phyloP scores from a whole-genome alignment of 2,329 filamentous ascomycete species.

The Colletotrichum agaves region DNA sequence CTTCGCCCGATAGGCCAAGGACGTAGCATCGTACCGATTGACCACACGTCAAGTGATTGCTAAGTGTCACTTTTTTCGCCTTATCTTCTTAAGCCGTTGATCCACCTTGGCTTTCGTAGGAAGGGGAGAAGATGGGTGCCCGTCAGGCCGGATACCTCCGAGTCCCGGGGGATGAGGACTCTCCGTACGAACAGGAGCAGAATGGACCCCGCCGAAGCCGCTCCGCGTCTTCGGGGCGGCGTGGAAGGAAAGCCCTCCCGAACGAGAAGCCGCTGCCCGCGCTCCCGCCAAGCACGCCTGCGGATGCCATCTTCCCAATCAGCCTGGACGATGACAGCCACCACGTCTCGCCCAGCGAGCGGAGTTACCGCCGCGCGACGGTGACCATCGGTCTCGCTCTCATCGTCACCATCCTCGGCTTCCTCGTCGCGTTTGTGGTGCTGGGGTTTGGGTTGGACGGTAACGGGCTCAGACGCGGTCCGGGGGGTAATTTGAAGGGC shows the following conservation, averaged over 20 bases:
- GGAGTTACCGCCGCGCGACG: constrained; percentile 20
- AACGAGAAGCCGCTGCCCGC: constrained; percentile 38
- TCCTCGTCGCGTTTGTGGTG: constrained; percentile 50
- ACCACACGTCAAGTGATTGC: neutral
- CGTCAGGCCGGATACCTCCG: constrained; percentile 34
- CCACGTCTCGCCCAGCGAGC: constrained; percentile 6
- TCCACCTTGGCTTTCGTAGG: constrained; percentile 1
- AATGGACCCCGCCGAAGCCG: constrained; percentile 20
- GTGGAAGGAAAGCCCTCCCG: constrained; percentile 35
- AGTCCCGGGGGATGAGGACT: constrained; percentile 31
- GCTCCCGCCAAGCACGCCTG: constrained; percentile 28
- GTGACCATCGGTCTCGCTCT: constrained; percentile 38
- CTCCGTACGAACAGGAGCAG: neutral
- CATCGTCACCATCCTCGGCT: constrained; percentile 46
- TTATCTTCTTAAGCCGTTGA: constrained; percentile 8
- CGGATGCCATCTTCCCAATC: constrained; percentile 20
- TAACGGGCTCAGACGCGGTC: constrained; percentile 27
- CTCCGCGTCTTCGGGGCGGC: constrained; percentile 28
- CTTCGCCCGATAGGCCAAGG: neutral
- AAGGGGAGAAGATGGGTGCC: constrained; percentile 17
- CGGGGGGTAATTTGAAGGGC: constrained; percentile 41
- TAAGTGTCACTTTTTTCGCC: neutral
- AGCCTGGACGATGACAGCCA: constrained; percentile 14
- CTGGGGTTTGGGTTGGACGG: constrained; percentile 45
- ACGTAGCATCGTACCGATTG: neutral